A percentile compares a stretch with the other conserved stretches of the same genome.
Conservation (phyloP, 73 alveolate species). For the Effrenium voratum region DNA sequence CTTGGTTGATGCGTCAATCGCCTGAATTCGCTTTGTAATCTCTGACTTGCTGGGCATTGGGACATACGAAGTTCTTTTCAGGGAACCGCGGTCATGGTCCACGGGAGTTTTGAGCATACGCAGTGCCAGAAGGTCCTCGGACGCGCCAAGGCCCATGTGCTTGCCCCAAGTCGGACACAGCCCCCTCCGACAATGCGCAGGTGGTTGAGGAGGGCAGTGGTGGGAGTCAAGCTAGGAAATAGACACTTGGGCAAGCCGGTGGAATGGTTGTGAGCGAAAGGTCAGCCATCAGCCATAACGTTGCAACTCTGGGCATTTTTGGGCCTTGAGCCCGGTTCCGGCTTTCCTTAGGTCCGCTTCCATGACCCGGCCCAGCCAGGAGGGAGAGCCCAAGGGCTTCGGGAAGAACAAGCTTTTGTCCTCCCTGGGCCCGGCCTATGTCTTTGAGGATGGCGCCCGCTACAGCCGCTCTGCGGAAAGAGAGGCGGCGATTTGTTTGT, state of each 20-base stretch:
- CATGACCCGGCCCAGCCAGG: neutral
- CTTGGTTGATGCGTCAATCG: too few species aligned
- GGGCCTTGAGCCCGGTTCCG: neutral
- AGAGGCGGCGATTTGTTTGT: too few species aligned
- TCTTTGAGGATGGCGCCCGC: slow-evolving; percentile 69
- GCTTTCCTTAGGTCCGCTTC: neutral
- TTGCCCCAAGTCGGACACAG: neutral
- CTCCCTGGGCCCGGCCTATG: slow-evolving; percentile 51
- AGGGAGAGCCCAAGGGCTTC: neutral
- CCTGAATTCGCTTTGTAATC: too few species aligned
- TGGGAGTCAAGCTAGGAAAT: neutral
- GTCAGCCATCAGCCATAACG: neutral
- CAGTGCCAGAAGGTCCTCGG: too few species aligned
- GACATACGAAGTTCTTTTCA: too few species aligned
- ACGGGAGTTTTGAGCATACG: too few species aligned
- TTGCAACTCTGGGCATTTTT: neutral
- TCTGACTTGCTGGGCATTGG: too few species aligned
- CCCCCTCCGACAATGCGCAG: slow-evolving; percentile 37
- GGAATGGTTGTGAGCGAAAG: neutral
- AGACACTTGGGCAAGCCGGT: neutral
- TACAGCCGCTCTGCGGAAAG: slow-evolving; percentile 7
- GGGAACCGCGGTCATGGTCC: too few species aligned
- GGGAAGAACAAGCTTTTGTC: neutral
- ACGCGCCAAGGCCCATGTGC: too few species aligned
- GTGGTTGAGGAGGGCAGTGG: neutral